phyloP scores from a whole-genome alignment of 495 filamentous ascomycete species.

The Aspergillus ellipticus region DNA sequence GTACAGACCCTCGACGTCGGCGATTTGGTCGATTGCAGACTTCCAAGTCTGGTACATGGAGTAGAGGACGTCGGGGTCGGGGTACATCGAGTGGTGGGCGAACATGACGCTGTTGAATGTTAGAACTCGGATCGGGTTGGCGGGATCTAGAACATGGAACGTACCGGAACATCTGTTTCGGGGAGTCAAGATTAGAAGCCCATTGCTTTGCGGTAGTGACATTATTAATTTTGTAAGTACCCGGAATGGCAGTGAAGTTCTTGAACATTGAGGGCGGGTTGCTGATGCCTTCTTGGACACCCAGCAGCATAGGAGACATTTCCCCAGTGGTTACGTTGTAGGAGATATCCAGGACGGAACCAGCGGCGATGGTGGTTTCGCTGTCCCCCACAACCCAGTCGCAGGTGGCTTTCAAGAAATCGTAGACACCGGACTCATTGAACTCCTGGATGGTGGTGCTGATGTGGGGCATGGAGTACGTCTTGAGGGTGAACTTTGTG shows the following conservation, averaged over 20 bases:
- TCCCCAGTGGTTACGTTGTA: constrained; percentile 23
- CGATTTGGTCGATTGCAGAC: constrained; percentile 16
- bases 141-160: neutral
- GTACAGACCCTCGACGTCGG: constrained; percentile 26
- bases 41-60: constrained; percentile 27
- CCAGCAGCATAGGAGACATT: constrained; percentile 15
- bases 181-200: constrained; percentile 19
- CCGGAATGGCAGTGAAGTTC: constrained; percentile 25
- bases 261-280: constrained; percentile 25
- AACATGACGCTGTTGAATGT: constrained; percentile 20
- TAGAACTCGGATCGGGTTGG: neutral
- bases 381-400: constrained; percentile 17
- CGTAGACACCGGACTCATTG: constrained; percentile 22
- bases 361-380: constrained; percentile 20
- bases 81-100: constrained; percentile 22
- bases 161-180: constrained; percentile 30
- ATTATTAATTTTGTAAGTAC: constrained; percentile 16
- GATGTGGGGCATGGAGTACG: constrained; percentile 37
- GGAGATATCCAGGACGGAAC: constrained; percentile 18
- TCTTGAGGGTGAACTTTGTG: constrained; percentile 25
- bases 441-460: constrained; percentile 34
- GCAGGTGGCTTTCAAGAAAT: constrained; percentile 19
- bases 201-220: constrained; percentile 21
- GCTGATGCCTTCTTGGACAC: constrained; percentile 27
- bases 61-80: constrained; percentile 17